phyloP scores from a whole-genome alignment of 768 basidiomycete species.

The Naganishia kalamii region DNA sequence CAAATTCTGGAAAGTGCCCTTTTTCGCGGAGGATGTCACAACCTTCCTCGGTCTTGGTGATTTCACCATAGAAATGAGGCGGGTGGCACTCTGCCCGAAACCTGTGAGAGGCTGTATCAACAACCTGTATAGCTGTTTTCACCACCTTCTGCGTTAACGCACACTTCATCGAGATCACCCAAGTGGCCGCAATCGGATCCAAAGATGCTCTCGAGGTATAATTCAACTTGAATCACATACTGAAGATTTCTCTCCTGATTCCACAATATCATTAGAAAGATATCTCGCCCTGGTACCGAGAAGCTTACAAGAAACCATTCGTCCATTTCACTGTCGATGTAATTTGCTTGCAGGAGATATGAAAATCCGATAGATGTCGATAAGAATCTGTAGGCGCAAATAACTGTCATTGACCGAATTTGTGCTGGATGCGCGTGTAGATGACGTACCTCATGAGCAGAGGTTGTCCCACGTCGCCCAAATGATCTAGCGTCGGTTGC shows the following conservation, averaged over 20 bases:
- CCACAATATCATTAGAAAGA: neutral
- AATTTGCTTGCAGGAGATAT: conserved; percentile 82
- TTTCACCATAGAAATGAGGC: conserved; percentile 94
- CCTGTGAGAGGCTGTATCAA: neutral
- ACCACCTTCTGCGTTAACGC: neutral
- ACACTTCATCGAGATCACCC: conserved; percentile 7
- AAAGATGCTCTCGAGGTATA: conserved; percentile 48
- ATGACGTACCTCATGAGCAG: conserved; percentile 70
- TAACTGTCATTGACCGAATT: conserved; percentile 10
- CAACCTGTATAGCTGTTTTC: neutral
- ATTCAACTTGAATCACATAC: conserved; percentile 90
- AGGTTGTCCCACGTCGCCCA: conserved; percentile 85
- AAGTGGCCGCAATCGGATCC: neutral
- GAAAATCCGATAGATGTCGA: conserved; percentile 87
- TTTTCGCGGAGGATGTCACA: conserved; percentile 84
- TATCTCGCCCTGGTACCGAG: neutral
- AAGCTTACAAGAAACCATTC: conserved; percentile 81
- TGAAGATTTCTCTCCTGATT: conserved; percentile 83
- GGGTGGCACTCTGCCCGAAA: conserved; percentile 51
- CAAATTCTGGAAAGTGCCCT: conserved; percentile 84
- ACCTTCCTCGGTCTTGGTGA: conserved; percentile 92
- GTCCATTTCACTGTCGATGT: conserved; percentile 92
- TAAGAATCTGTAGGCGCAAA: conserved; percentile 64
- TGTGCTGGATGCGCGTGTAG: neutral
- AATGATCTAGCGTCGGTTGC: conserved; percentile 89